Conservation (phyloP, 176 grass and related monocot genomes). For the Oryza officinalis region DNA sequence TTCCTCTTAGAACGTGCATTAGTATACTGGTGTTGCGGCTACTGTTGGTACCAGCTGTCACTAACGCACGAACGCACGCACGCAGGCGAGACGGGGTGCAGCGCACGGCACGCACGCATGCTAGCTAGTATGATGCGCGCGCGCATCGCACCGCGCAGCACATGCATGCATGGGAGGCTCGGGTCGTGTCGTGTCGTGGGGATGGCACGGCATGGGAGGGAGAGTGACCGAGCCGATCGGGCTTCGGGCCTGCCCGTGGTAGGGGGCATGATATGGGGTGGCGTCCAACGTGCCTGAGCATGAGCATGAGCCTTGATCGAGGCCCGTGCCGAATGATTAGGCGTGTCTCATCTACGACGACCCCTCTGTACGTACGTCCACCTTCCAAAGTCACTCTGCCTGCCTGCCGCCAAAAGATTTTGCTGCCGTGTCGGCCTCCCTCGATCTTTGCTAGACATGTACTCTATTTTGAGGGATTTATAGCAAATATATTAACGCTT, state of each 20-base stretch:
- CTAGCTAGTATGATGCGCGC: too few species aligned
- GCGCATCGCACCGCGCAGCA: neutral
- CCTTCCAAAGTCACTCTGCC: neutral
- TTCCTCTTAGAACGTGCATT: neutral
- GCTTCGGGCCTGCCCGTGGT: neutral
- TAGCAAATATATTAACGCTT: too few species aligned
- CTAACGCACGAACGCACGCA: neutral
- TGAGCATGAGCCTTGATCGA: neutral
- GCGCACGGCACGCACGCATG: neutral
- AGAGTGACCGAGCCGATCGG: too few species aligned
- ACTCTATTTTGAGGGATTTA: too few species aligned
- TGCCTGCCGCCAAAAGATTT: neutral
- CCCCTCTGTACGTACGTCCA: neutral
- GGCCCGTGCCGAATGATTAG: slow-evolving; percentile 31
- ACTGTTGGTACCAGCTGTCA: neutral
- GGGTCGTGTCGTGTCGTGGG: neutral
- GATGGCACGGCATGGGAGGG: neutral
- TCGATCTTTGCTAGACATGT: neutral
- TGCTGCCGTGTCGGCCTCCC: neutral
- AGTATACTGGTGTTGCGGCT: neutral
- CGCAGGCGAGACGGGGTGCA: too few species aligned
- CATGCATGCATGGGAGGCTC: neutral
- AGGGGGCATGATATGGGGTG: neutral
- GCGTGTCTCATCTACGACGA: slow-evolving; percentile 21
- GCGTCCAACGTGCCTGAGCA: too few species aligned